phyloP scores from a whole-genome alignment of 176 grass and related monocot species.

The Carex cristatella region DNA sequence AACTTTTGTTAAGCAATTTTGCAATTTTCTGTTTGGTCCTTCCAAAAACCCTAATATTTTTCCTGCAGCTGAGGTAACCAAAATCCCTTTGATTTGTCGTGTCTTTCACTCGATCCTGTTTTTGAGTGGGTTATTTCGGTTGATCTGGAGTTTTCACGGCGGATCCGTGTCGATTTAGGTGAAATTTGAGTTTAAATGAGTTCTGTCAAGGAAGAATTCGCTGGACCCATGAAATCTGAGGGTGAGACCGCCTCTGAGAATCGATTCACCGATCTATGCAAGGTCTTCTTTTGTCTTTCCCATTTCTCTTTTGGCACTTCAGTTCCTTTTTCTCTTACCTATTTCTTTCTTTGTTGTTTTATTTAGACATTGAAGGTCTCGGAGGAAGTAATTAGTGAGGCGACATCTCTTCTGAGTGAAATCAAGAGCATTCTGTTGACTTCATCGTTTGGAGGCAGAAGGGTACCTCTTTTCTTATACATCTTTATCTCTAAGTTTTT shows the following conservation, averaged over 20 bases:
- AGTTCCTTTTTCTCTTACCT: background rate
- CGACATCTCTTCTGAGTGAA: conserved; percentile 42
- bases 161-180: conserved; percentile 12
- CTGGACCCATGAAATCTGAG: conserved; percentile 15
- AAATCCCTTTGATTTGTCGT: background rate
- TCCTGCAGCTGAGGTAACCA: background rate
- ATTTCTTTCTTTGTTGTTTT: background rate
- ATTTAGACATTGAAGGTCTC: conserved; percentile 22
- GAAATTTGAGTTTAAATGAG: background rate
- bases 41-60: conserved; percentile 33
- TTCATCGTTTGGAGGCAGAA: conserved; percentile 46
- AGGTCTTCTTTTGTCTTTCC: conserved; percentile 41
- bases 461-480: conserved; percentile 22
- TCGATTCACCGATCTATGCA: conserved; percentile 65
- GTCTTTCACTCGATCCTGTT: background rate
- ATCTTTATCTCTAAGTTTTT: background rate
- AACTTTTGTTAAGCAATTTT: conserved; percentile 14
- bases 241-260: background rate
- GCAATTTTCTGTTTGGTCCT: background rate
- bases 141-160: background rate
- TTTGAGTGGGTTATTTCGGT: background rate
- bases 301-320: background rate
- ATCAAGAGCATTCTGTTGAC: conserved; percentile 35
- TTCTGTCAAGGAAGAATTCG: conserved; percentile 9
- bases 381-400: conserved; percentile 37